Evolutionary conservation across 306 rosid species (phyloP).

Genomic region (Herpetospermum pedunculosum): DNA sequence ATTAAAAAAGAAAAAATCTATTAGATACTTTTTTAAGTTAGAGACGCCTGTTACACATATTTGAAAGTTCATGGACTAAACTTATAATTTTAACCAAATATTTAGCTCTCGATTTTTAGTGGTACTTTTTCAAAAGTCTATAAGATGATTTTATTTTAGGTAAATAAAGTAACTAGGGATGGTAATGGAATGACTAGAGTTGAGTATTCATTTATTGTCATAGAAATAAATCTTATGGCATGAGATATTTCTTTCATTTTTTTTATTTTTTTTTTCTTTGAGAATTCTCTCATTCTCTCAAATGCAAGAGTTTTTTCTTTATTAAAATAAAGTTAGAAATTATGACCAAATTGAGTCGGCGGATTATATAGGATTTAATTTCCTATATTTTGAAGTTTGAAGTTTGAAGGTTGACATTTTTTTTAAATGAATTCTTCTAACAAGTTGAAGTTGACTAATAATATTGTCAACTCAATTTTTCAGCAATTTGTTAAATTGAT

Average conservation of each 20-base stretch:
- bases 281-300: too few species aligned
- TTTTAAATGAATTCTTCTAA: not conserved
- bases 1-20: too few species aligned
- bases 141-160: not conserved
- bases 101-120: too few species aligned
- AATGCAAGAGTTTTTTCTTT: too few species aligned
- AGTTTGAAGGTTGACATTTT: not conserved
- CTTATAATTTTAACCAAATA: too few species aligned
- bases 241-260: too few species aligned
- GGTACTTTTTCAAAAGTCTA: not conserved
- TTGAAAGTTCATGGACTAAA: too few species aligned
- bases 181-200: not conserved
- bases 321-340: not conserved
- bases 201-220: not conserved
- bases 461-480: not conserved
- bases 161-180: not conserved
- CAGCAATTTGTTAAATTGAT: not conserved
- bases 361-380: not conserved
- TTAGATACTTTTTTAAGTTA: too few species aligned
- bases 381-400: not conserved
- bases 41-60: too few species aligned
- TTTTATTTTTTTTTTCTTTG: too few species aligned
- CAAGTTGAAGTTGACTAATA: not conserved
- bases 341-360: not conserved
- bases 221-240: too few species aligned